Base-by-base conservation (phyloP, 768 basidiomycete genomes). In the Mrakia gelida region DNA sequence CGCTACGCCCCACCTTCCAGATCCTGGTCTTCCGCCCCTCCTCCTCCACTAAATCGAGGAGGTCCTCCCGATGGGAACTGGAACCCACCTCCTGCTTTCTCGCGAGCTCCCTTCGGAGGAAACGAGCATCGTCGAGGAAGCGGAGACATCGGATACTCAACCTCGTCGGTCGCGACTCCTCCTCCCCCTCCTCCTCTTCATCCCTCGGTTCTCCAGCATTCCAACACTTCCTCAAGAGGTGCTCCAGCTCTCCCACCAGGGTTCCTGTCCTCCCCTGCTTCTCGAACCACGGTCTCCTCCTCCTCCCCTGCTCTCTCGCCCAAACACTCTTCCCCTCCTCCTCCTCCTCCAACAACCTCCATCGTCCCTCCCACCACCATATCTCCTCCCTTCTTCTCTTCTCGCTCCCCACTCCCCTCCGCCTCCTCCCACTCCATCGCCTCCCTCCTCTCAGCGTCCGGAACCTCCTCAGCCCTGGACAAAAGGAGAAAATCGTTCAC, bases 361-460 rank as follows among this genome's bases (percentile, higher is more conserved):
- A 30, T 34, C 62, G 28, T 30, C 28, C 32, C 62, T 30, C 28
- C 62, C 28, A 30, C 30, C 13, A 16, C 28, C 62, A 38, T 38
- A 38, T 68, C 65, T 26, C 15, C 65, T 16, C 3, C 34, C 34
- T 34, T 8, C 26, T 18, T 32, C 54, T 28, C 59, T 26, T 11
- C 26, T 15, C 59, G 26, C 2, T 28, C 26, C 59, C 59, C 59
- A 59, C 23, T 28, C 59, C 28, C 59, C 8, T n/a, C 26, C 59
- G n/a, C 59, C 26, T 59, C 59, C 4, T 59, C 59, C 11, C 67
- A 70, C 67, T 70, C 67, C 34, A 41, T 70, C 32, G 67, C 67
- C 1, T 70, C 67, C 7, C 67, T 70, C 7, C 41, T 70, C 18
- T 34, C 67, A 0, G 67, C 41, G 9, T 32, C 65, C 32, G 38